Evolutionary conservation across 805 yeast genomes (phyloP), one percentile per base, ranked within the genome.

Genomic region (Wickerhamomyces rabaulensis): DNA sequence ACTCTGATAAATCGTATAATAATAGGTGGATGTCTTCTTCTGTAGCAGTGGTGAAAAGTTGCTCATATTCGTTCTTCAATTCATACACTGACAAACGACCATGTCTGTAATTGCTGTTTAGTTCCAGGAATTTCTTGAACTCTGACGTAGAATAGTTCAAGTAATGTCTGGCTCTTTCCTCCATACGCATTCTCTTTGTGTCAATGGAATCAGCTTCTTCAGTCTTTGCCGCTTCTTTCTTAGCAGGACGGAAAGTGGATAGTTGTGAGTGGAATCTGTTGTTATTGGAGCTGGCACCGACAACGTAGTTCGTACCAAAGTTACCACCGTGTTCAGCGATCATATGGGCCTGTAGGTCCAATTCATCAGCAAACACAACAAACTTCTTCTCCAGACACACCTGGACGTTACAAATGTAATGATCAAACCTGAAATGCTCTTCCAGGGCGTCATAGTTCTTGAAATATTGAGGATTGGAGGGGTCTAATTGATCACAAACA

Each of bases 331-430:
- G 99, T 55, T 85, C 92, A 52, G 80, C 78, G 41, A 89, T 66
- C 81, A 89, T 83, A 65, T 94, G 99, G 1, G 95, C 91, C 45
- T 86, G 84, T 45, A 94, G 71, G 55, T 90, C 97, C 46, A 90
- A 65, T 44, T 87, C 94, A 51, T 89, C 92, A 20, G 83, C 77
- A 62, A 94, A 94, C 1, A 92, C 99, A 20, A 94, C 94, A 67
- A 94, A 92, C 62, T 87, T 87, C 64, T 86, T 82, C 46, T 91
- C 98, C 41, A 91, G 65, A 67, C 99, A 94, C 12, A 76, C 58
- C 41, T 79, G 87, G 17, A 86, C 84, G 27, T 76, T 73, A 67
- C 99, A 94, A 15, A 81, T 80, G 64, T 71, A 88, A 65, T 94
- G 99, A 38, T 75, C 80, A 4, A 60, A 63, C 54, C 70, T 73